A percentile compares a stretch with the other conserved stretches of the same genome.
phyloP scores from a whole-genome alignment of 2,329 filamentous ascomycete genomes.

The Fusarium chuoi region DNA sequence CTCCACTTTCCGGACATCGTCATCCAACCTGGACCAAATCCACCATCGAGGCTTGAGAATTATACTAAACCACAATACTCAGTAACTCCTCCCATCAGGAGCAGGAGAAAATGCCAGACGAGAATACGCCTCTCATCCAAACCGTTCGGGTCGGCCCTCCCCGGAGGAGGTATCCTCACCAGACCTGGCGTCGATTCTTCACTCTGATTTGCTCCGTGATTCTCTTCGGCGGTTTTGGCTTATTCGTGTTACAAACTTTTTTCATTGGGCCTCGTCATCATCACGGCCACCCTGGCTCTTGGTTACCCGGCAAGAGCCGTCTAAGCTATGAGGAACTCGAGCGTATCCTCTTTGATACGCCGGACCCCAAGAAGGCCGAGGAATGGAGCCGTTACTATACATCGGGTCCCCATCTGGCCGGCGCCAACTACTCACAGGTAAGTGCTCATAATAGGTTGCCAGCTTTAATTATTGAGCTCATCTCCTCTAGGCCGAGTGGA shows the following conservation, averaged over 20 bases:
- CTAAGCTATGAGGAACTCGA: constrained; percentile 62
- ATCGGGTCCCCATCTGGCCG: constrained; percentile 78
- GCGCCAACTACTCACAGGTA: constrained; percentile 79
- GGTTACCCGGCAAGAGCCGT: constrained; percentile 40
- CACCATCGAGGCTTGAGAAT: not conserved
- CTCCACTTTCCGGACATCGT: constrained; percentile 26
- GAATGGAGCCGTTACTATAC: constrained; percentile 86
- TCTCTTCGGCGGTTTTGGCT: constrained; percentile 61
- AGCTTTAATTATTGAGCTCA: not conserved
- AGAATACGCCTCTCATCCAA: constrained; percentile 74
- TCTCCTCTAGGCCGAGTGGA: constrained; percentile 72
- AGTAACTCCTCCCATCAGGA: constrained; percentile 36
- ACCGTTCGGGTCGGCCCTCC: constrained; percentile 66
- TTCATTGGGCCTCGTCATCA: constrained; percentile 52
- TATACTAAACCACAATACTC: constrained; percentile 1
- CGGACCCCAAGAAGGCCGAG: constrained; percentile 64
- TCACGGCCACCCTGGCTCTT: constrained; percentile 47
- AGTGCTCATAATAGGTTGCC: not conserved
- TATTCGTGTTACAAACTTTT: constrained; percentile 61
- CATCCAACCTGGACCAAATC: not conserved
- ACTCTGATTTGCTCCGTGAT: constrained; percentile 69
- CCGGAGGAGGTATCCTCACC: constrained; percentile 67
- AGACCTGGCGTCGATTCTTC: constrained; percentile 72
- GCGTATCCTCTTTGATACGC: constrained; percentile 67
- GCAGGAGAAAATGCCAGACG: constrained; percentile 54